These are phyloP conservation scores for Geotrichum reessii DNA, from an alignment of 1,139 yeast species.

Conservation along the genomic window DNA sequence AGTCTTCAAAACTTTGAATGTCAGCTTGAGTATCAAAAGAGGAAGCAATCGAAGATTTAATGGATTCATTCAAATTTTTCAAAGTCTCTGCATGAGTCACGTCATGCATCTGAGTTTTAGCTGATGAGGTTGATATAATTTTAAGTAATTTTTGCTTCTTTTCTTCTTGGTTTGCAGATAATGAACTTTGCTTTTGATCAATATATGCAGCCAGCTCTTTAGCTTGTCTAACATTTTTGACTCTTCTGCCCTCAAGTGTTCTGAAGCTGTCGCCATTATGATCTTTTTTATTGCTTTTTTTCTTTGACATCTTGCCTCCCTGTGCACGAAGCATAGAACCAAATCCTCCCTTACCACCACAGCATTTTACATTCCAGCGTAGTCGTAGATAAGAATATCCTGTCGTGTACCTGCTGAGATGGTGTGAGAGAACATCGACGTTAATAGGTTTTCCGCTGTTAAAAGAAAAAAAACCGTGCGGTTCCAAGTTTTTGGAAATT, in stretches of 20 bases:
- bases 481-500: not conserved
- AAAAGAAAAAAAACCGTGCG: constrained; percentile 10
- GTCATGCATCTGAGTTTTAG: constrained; percentile 1
- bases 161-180: not conserved
- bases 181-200: constrained; percentile 4
- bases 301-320: constrained; percentile 37
- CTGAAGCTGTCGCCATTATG: constrained; percentile 34
- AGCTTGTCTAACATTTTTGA: constrained; percentile 35
- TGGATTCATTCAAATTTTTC: constrained; percentile 9
- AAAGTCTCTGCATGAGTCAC: constrained; percentile 5
- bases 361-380: constrained; percentile 14
- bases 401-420: constrained; percentile 8
- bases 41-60: not conserved
- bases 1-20: not conserved
- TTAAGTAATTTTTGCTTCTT: constrained; percentile 5
- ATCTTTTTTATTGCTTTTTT: constrained; percentile 26
- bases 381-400: constrained; percentile 1
- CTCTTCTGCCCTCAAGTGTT: constrained; percentile 39
- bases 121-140: not conserved
- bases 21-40: not conserved
- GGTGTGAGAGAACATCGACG: not conserved
- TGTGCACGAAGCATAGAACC: constrained; percentile 43
- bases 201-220: constrained; percentile 25
- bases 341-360: constrained; percentile 51
- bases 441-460: constrained; percentile 14